These are phyloP conservation scores for Xerocomus spinulosus DNA, from an alignment of 768 basidiomycete genomes.

Conservation along the genomic window DNA sequence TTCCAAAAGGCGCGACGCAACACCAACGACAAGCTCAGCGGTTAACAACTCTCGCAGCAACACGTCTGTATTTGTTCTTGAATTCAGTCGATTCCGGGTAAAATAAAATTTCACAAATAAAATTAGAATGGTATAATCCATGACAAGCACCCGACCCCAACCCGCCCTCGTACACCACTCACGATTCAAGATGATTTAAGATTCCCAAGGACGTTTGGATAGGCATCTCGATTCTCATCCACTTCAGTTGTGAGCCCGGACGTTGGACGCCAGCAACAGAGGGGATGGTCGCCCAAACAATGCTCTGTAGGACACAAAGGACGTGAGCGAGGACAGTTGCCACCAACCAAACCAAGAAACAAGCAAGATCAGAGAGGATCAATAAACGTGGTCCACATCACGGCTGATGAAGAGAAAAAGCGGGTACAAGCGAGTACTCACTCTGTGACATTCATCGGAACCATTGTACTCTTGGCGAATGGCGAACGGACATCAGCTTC, in stretches of 20 bases:
- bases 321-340: slow-evolving; percentile 15
- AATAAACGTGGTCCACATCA: slow-evolving; percentile 11
- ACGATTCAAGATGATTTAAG: not conserved
- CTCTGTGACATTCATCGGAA: slow-evolving; percentile 19
- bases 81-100: no score
- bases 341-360: slow-evolving; percentile 12
- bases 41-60: no score
- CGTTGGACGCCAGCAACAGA: slow-evolving; percentile 3
- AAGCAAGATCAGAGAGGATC: slow-evolving; percentile 11
- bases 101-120: no score
- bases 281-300: slow-evolving; percentile 28
- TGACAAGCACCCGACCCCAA: not conserved
- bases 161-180: not conserved
- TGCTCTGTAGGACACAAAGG: slow-evolving; percentile 15
- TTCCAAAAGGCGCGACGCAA: no score
- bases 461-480: slow-evolving; percentile 18
- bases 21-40: no score
- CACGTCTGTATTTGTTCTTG: no score
- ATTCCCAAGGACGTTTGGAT: not conserved
- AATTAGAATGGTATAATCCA: no score
- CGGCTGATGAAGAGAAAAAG: not conserved
- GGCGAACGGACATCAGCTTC: slow-evolving; percentile 30
- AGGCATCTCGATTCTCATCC: not conserved
- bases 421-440: slow-evolving; percentile 13
- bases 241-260: slow-evolving; percentile 4